Conservation (phyloP, 345 rosid genomes). For the Brassica juncea region DNA sequence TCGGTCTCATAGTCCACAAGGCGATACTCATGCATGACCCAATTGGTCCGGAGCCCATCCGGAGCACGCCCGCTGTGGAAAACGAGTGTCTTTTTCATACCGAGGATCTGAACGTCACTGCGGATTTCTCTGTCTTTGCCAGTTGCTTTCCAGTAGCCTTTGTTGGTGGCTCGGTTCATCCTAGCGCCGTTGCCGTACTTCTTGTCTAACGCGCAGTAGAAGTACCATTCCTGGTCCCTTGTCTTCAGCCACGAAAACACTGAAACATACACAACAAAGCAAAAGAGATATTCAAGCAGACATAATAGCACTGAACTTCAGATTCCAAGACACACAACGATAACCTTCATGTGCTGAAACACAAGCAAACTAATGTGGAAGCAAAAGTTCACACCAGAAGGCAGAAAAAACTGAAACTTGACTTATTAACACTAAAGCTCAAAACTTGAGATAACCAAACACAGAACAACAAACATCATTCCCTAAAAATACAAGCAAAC, state of each 20-base stretch:
- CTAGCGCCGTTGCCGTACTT: constrained; percentile 86
- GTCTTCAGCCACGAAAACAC: constrained; percentile 71
- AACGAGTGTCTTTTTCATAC: constrained; percentile 90
- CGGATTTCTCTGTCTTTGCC: constrained; percentile 81
- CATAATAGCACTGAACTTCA: not conserved
- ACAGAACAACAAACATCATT: not conserved
- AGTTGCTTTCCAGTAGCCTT: constrained; percentile 94
- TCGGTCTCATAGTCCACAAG: constrained; percentile 66
- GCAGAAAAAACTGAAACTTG: not conserved
- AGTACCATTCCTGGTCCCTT: constrained; percentile 96
- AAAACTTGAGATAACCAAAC: not conserved
- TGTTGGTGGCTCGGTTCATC: constrained; percentile 78
- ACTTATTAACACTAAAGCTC: not conserved
- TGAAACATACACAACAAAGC: constrained; percentile 23
- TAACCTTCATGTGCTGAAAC: constrained; percentile 24
- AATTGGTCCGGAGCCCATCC: constrained; percentile 79
- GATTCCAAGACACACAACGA: not conserved
- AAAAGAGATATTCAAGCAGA: not conserved
- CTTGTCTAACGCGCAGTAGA: constrained; percentile 76
- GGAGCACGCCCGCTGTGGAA: constrained; percentile 90
- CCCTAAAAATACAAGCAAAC: not conserved
- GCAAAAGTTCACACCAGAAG: not conserved
- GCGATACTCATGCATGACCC: constrained; percentile 99
- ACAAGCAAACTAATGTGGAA: constrained; percentile 25
- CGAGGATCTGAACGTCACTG: constrained; percentile 49